Evolutionary conservation across 2,329 filamentous ascomycete species (phyloP).

Genomic region (Hymenoscyphus fraxineus): DNA sequence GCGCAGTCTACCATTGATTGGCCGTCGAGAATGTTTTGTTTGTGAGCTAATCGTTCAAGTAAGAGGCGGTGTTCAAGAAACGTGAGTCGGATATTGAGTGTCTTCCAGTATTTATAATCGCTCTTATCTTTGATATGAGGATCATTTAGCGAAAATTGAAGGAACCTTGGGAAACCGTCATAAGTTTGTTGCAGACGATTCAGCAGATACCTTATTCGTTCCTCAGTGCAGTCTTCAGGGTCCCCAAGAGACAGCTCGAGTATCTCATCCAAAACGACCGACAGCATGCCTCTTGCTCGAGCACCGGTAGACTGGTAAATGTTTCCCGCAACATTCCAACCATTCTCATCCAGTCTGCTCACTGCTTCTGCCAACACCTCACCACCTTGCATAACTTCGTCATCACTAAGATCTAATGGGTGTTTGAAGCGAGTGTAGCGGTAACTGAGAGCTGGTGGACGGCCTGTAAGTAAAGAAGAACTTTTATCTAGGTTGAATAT

Average conservation of each 20-base stretch:
- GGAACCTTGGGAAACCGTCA: conserved; percentile 33
- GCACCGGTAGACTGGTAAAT: conserved; percentile 44
- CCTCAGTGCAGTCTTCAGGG: conserved; percentile 20
- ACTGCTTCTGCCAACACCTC: conserved; percentile 39
- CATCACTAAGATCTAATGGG: conserved; percentile 52
- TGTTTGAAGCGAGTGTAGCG: conserved; percentile 51
- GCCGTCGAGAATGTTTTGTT: conserved; percentile 39
- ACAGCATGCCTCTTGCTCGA: conserved; percentile 46
- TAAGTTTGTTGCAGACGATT: conserved; percentile 36
- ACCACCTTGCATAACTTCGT: conserved; percentile 43
- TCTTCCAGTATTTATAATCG: conserved; percentile 40
- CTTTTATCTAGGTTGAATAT: conserved; percentile 48
- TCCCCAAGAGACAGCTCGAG: conserved; percentile 48
- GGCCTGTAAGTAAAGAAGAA: conserved; percentile 48
- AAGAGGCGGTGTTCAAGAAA: conserved; percentile 57
- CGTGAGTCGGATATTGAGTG: conserved; percentile 45
- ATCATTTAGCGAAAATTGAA: conserved; percentile 38
- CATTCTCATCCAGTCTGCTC: conserved; percentile 42
- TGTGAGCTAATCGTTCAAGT: conserved; percentile 52
- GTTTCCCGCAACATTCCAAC: conserved; percentile 48
- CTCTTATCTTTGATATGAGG: conserved; percentile 39
- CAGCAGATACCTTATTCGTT: conserved; percentile 27
- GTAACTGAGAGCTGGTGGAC: conserved; percentile 50
- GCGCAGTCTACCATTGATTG: conserved; percentile 43
- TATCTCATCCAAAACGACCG: conserved; percentile 53